Evolutionary conservation across 169 alveolate species (phyloP), one percentile per base, ranked within the genome.

Genomic region (Cryptosporidium baileyi): DNA sequence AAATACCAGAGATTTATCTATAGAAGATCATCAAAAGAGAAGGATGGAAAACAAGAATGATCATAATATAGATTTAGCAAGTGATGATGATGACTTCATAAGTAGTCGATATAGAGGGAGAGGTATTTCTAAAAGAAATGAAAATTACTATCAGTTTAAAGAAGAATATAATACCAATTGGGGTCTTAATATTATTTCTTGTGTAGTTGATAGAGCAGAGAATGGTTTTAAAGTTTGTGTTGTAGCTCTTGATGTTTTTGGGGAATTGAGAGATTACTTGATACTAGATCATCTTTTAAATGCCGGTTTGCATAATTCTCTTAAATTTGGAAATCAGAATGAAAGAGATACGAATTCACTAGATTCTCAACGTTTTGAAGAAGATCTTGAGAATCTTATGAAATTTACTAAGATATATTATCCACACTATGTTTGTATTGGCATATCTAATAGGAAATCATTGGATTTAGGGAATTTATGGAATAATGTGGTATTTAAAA

Each of bases 401-500:
- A n/a, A 54, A 30, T 74, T 74, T 47, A 8, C 85, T 1, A 74
- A 74, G 30, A 34, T 59, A 61, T 74, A 74, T 17, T 74, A 52
- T 38, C 85, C 85, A 1, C 85, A 74, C 74, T 74, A 74, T 74
- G 19, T 74, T 22, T 51, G 85, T 38, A 51, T 74, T 1, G 85
- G 85, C 3, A 40, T 74, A 15, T 74, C 85, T 8, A 54, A 74
- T 34, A 74, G 51, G 61, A 74, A 57, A 30, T 19, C 67, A 24
- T 19, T 74, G 38, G 85, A 74, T 41, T 22, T 74, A 32, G 67
- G 59, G 13, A 32, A 43, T 54, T 19, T 74, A 2, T 74, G 85
- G 85, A 59, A 41, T 24, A 15, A 74, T 74, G 63, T 24, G 7
- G 49, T 74, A 38, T 61, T 74, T 1, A 57, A 34, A 34, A 74